phyloP scores from a whole-genome alignment of 78 protist genomes.

The Dictyostelium purpureum region DNA sequence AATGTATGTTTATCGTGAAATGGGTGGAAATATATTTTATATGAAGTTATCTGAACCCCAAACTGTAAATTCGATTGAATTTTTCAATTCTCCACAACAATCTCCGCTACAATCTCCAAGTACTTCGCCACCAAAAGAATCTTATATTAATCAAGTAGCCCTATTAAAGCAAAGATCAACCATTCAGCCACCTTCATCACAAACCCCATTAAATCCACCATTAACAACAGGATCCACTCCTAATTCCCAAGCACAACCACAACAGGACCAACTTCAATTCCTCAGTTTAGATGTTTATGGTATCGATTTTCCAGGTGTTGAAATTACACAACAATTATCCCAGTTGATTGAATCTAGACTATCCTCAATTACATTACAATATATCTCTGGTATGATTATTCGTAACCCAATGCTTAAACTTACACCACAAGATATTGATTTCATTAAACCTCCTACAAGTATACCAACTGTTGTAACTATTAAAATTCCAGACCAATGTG shows the following conservation, averaged over 20 bases:
- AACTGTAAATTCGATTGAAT: not conserved
- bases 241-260: not conserved
- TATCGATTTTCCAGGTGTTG: slow-evolving; percentile 65
- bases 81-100: slow-evolving; percentile 57
- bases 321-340: slow-evolving; percentile 54
- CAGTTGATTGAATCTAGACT: slow-evolving; percentile 59
- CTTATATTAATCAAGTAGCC: not conserved
- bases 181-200: no score
- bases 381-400: slow-evolving; percentile 21
- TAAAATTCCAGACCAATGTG: slow-evolving; percentile 4
- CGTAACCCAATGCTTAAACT: slow-evolving; percentile 77
- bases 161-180: not conserved
- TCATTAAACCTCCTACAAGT: slow-evolving; percentile 51
- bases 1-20: slow-evolving; percentile 71
- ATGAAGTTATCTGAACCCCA: slow-evolving; percentile 58
- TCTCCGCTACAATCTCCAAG: slow-evolving; percentile 57
- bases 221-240: not conserved
- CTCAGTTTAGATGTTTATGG: slow-evolving; percentile 56
- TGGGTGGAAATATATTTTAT: slow-evolving; percentile 69
- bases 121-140: slow-evolving; percentile 67
- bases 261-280: not conserved
- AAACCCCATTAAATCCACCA: not conserved
- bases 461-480: slow-evolving; percentile 21
- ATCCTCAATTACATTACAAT: slow-evolving; percentile 19
- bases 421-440: slow-evolving; percentile 62